Base-by-base conservation (phyloP, 2,329 filamentous ascomycete genomes). In the Trichoderma koningiopsis region DNA sequence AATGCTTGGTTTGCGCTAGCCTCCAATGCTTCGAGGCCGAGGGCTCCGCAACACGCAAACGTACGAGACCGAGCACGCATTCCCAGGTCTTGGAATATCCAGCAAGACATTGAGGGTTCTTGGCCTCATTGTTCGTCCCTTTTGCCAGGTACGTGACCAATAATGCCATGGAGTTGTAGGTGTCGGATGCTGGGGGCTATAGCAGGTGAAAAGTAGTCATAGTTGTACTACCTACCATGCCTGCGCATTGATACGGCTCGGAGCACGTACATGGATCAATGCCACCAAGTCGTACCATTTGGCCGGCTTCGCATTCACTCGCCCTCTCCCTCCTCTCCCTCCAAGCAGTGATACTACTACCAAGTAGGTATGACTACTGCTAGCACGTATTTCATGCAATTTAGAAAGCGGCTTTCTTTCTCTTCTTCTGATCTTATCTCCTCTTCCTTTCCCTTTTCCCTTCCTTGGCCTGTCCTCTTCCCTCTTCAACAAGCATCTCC, bases 11-110 rank as follows among this genome's bases (percentile, higher is more conserved):
- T 59, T 52, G 56, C 60, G 49, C 65, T 37, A 53, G 43, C 33
- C 33, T 55, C 13, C 65, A 60, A 43, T 59, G 43, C 65, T 47
- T 37, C 65, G 57, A 56, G 37, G 65, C 56, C 65, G 31, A 60
- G 10, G 56, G 65, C 56, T 60, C 65, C 65, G 65, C 47, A 60
- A 13, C 29, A 66, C 63, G 63, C 63, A 66, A 66, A 49, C 53
- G 63, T 66, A 43, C 53, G 53, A 58, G 40, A 57, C 47, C 22
- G 47, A 11, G 22, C 53, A 49, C 27, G 63, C 63, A 49, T 49
- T 55, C 63, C 53, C 53, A n/a, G 37, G 53, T 35, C 37, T 47
- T 47, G 53, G 53, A 35, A 35, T 58, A 31, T 16, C 24, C 33
- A 31, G 37, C 37, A 24, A 49, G 62, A 65, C 52, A 65, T 35